Evolutionary conservation across 2,329 filamentous ascomycete species (phyloP), one percentile per base, ranked within the genome.

Genomic region (Penicillium vulpinum): DNA sequence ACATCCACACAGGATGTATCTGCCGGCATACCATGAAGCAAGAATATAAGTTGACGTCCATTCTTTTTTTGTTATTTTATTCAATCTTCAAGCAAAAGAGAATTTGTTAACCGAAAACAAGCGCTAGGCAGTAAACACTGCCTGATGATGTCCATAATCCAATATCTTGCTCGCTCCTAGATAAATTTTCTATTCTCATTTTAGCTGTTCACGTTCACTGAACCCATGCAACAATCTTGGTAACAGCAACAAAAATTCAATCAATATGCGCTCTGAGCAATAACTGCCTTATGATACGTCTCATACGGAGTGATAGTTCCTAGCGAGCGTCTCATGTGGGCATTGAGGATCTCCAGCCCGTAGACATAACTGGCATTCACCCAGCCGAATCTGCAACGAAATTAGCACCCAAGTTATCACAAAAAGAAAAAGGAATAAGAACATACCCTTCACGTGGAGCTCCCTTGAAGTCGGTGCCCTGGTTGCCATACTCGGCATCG

Each of bases 341-440:
- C 89, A 67, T 90, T 92, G 58, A 96, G 83, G 65, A 97, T 90
- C 64, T 92, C 88, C 59, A 97, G 81, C 39, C 93, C 94, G 70
- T 95, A 95, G 56, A 97, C 90, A 73, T 96, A 99, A 73, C 92
- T 97, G 68, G 94, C 93, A 72, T 99, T 99, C 69, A 97, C 94
- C 94, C 94, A 99, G 51, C 93, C 94, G 71, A 99, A 99, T 56
- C 93, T 96, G 70, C 48, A 55, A 49, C 41, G 22, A 46, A 52
- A 24, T 61, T 57, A 61, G 59, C 33, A 60, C n/a, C 8, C 3
- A 41, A 24, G n/a, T 16, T 26, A 24, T 36, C 7, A 36, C 58
- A 31, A 28, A 56, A 45, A 40, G 31, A 44, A 51, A 24, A 36
- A 28, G n/a, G 26, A 13, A 24, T 7, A 35, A 21, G 5, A 40